phyloP scores from a whole-genome alignment of 2,329 filamentous ascomycete species.

The Metarhizium robertsii region DNA sequence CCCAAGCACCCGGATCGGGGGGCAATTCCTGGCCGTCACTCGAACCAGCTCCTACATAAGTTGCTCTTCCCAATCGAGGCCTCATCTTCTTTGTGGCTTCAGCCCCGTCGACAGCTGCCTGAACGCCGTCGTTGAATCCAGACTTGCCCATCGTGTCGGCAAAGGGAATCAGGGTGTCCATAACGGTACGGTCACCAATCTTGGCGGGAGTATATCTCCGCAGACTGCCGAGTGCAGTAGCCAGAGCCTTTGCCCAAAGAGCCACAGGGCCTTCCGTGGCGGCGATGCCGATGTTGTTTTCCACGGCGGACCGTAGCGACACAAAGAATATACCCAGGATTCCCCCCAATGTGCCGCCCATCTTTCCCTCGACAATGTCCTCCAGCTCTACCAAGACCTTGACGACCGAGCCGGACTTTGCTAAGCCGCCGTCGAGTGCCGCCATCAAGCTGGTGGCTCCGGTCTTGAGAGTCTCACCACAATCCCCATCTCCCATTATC shows the following conservation, averaged over 20 bases:
- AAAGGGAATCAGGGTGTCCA: slow-evolving; percentile 48
- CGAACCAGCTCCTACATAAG: slow-evolving; percentile 52
- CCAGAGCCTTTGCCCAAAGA: slow-evolving; percentile 34
- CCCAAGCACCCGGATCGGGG: slow-evolving; percentile 63
- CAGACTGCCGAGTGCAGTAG: slow-evolving; percentile 35
- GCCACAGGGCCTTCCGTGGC: slow-evolving; percentile 22
- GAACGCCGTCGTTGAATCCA: slow-evolving; percentile 45
- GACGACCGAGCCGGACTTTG: slow-evolving; percentile 33
- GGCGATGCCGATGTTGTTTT: slow-evolving; percentile 23
- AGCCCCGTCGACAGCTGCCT: slow-evolving; percentile 49
- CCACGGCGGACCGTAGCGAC: slow-evolving; percentile 32
- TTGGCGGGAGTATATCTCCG: slow-evolving; percentile 44
- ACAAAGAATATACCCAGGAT: slow-evolving; percentile 47
- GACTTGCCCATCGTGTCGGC: slow-evolving; percentile 35
- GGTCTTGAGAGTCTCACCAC: slow-evolving; percentile 51
- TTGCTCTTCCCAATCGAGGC: slow-evolving; percentile 56
- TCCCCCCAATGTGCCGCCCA: slow-evolving; percentile 43
- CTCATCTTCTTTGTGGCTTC: slow-evolving; percentile 56
- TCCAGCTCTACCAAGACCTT: slow-evolving; percentile 39
- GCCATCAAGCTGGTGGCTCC: slow-evolving; percentile 41
- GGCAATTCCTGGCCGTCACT: slow-evolving; percentile 43
- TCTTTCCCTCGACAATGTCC: slow-evolving; percentile 45
- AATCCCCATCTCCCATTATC: slow-evolving; percentile 57
- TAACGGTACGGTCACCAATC: slow-evolving; percentile 46
- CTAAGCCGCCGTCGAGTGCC: slow-evolving; percentile 31